Evolutionary conservation across 2,329 filamentous ascomycete genomes (phyloP).

Genomic region (Colletotrichum brevisporum): DNA sequence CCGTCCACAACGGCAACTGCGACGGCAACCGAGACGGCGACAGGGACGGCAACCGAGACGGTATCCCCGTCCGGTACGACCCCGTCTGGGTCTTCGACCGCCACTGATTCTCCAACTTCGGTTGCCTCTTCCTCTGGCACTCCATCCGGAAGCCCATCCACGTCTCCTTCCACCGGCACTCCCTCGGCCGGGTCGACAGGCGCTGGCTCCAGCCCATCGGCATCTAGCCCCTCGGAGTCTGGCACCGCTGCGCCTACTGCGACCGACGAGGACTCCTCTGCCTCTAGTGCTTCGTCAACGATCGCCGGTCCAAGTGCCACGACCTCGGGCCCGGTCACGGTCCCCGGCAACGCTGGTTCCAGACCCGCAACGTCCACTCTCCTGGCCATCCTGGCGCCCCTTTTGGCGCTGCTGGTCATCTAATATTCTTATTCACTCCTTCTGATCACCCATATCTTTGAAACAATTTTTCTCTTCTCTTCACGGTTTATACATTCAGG

Average conservation of each 20-base stretch:
- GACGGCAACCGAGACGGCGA: neutral
- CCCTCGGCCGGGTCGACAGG: neutral
- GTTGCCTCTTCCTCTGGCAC: neutral
- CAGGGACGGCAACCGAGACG: neutral
- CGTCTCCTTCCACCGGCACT: neutral
- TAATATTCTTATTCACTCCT: slow-evolving; percentile 13
- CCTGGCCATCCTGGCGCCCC: slow-evolving; percentile 23
- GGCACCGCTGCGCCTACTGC: neutral
- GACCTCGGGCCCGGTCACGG: neutral
- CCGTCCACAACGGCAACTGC: neutral
- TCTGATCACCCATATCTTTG: slow-evolving; percentile 3
- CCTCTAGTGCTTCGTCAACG: neutral
- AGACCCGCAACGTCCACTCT: slow-evolving; percentile 18
- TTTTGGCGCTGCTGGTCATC: slow-evolving; percentile 33
- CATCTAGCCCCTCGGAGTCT: neutral
- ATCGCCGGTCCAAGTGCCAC: slow-evolving; percentile 13
- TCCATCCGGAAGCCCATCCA: neutral
- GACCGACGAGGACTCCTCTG: neutral
- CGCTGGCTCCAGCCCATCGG: slow-evolving; percentile 5
- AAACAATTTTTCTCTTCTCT: neutral
- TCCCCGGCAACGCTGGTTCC: slow-evolving; percentile 4
- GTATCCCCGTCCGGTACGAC: neutral
- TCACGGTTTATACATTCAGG: slow-evolving; percentile 8
- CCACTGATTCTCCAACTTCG: neutral
- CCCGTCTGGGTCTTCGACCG: neutral